Base-by-base conservation (phyloP, 1,139 yeast genomes). In the Pneumocystis murina region DNA sequence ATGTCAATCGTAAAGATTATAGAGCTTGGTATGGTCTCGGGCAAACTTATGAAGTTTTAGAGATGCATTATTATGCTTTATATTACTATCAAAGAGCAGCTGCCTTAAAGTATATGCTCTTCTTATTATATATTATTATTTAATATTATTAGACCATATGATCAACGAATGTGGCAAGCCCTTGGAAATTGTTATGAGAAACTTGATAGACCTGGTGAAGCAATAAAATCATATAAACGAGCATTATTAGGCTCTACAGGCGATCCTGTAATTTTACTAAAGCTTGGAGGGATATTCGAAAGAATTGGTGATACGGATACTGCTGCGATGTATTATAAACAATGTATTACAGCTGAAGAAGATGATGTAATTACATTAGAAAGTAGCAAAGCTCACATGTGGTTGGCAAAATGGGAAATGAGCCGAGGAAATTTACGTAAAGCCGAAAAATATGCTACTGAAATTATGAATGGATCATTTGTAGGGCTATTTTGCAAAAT, bases 1-100 rank as follows among this genome's bases (percentile, higher is more conserved):
- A 90, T 72, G 86, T 91, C 7, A 89, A 89, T 70, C 82, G 85
- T 60, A 85, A 87, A 71, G 98, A 94, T 73, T 94, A 87, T 73
- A 79, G 97, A 63, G 98, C 98, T 0, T 94, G 98, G 99, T 92
- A 92, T 74, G 98, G 98, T 0, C 78, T 94, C 63, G 99, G 98
- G 0, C 98, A 92, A 74, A 97, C 98, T 0, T 94, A 94, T 72
- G 98, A 94, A 73, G 96, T 94, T 20, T 77, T 92, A 66, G 97
- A 92, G 70, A 91, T 91, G 97, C 95, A 88, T 73, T 79, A 89
- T 69, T 94, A 91, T 71, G 92, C 97, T 0, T 77, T 91, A 57
- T 91, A 90, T 73, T 92, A 94, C 72, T 94, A 89, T 72, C 97
- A 92, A 74, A 79, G 88, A 62, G 97, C 97, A 0, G 87, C 96